Evolutionary conservation across 352 stramenopile species (phyloP), one percentile per base, ranked within the genome.

Genomic region (Saprolegnia diclina): DNA sequence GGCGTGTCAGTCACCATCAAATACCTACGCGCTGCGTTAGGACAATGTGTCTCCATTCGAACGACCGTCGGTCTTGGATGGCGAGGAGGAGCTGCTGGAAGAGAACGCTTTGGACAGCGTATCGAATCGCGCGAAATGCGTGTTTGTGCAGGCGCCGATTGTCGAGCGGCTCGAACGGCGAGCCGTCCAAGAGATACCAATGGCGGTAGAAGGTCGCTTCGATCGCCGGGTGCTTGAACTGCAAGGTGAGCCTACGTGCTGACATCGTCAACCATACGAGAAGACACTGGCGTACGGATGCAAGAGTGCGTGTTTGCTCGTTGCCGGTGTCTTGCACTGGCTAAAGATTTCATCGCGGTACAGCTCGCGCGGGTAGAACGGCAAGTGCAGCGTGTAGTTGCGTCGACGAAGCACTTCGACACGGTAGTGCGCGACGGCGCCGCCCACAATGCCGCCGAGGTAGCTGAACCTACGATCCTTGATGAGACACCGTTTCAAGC

Each of bases 101-200:
- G 29, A 83, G 74, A 13, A 74, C 72, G 19, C 76, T 74, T 21
- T 73, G 52, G 5, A 83, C 74, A 4, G 77, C 76, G 46, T 80
- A 83, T 0, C 76, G 70, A 19, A 79, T 72, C 0, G 76, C 73
- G 11, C 71, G 72, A 19, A 73, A 73, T 10, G 73, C 76, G 50
- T 81, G 80, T 6, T 72, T 72, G 29, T 83, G 76, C 37, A 70
- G 37, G 22, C 29, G 44, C 18, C 37, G 37, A 18, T 35, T 61
- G 45, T 64, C n/a, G 50, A 64, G 18, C n/a, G 52, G 53, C 48
- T 83, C 74, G 37, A 83, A 83, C 18, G 77, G 77, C 32, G 61
- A 77, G 18, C 73, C 63, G 42, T 83, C 74, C 22, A 83, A 75
- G 22, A 83, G 56, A 53, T 83, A 83, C 76, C 77, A 83, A 29